phyloP scores from a whole-genome alignment of 2,329 filamentous ascomycete genomes.

The Fusarium sp. region DNA sequence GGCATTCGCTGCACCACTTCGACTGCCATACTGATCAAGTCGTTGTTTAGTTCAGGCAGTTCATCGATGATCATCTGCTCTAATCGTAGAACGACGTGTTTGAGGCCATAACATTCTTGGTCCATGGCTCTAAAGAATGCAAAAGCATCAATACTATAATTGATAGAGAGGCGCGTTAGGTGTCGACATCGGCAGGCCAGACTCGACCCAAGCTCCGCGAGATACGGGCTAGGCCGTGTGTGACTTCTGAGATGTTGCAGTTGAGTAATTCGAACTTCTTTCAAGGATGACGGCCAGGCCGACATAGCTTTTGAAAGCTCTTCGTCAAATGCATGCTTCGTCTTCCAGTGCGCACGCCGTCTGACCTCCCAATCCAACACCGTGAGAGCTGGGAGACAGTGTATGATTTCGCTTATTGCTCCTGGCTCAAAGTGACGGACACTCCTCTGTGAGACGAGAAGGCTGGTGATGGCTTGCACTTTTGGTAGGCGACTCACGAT shows the following conservation, averaged over 20 bases:
- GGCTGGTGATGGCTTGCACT: background rate
- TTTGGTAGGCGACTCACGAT: background rate
- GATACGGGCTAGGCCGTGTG: background rate
- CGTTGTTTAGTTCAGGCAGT: background rate
- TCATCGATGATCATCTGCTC: background rate
- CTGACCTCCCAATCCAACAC: background rate
- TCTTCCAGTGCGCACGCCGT: background rate
- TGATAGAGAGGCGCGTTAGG: background rate
- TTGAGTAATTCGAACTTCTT: background rate
- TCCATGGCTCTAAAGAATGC: constrained; percentile 1
- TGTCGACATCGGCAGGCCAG: background rate
- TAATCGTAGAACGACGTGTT: background rate
- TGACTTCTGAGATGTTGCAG: background rate
- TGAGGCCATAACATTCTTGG: background rate
- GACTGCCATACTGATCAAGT: background rate
- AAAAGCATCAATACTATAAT: background rate
- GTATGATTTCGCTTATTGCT: background rate
- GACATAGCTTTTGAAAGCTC: background rate
- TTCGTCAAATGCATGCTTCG: background rate
- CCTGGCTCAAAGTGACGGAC: background rate
- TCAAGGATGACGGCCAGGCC: background rate
- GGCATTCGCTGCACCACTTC: background rate
- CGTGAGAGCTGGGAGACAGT: background rate
- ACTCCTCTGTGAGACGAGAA: background rate
- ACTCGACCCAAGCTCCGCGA: background rate